Conservation (phyloP, 371 early-diverging fungal species). For the Mortierella sp. region DNA sequence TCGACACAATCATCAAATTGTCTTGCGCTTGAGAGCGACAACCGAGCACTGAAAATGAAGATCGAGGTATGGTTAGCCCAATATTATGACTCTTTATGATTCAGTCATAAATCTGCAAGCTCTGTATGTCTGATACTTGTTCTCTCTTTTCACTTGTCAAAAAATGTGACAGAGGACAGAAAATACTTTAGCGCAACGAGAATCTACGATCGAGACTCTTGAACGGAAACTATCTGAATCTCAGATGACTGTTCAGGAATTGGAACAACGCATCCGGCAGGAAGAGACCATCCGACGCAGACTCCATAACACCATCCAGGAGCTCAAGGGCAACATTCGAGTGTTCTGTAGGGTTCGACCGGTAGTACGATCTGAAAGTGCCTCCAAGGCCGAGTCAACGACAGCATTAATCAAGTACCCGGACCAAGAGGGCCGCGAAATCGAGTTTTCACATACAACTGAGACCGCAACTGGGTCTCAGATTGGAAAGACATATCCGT, state of each 20-base stretch:
- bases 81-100: too few relatives aligned
- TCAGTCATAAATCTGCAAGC: neutral
- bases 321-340: slow-evolving; percentile 98
- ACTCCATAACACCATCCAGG: slow-evolving; percentile 94
- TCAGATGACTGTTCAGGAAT: slow-evolving; percentile 49
- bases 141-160: neutral
- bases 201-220: slow-evolving; percentile 64
- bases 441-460: slow-evolving; percentile 63
- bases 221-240: slow-evolving; percentile 57
- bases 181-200: slow-evolving; percentile 58
- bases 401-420: slow-evolving; percentile 56
- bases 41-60: slow-evolving; percentile 58
- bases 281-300: slow-evolving; percentile 85
- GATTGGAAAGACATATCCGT: slow-evolving; percentile 72
- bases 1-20: slow-evolving; percentile 63
- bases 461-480: slow-evolving; percentile 49
- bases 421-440: slow-evolving; percentile 65
- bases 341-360: slow-evolving; percentile 98
- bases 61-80: slow-evolving; percentile 57
- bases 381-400: slow-evolving; percentile 19
- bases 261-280: slow-evolving; percentile 77
- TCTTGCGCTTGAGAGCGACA: slow-evolving; percentile 62
- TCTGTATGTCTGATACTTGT: neutral
- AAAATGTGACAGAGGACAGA: slow-evolving; percentile 57
- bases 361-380: slow-evolving; percentile 38